Evolutionary conservation across 257 asterid genomes (phyloP), one percentile per base, ranked within the genome.

Genomic region (Salvia splendens): DNA sequence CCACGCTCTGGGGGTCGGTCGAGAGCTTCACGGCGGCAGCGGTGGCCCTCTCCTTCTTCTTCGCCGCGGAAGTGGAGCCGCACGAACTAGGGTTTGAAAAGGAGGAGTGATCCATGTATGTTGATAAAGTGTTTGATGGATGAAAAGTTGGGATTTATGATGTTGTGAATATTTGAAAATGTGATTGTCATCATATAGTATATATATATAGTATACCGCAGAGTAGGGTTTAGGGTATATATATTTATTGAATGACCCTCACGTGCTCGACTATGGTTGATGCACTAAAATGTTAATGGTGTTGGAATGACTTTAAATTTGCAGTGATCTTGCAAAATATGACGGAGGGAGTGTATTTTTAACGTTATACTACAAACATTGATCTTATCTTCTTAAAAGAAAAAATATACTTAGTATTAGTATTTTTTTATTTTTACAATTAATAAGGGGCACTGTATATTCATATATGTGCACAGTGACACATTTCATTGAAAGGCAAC

Each of bases 1-100:
- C 97, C 38, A 88, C 83, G 62, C 92, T 88, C 56, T 90, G 97
- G 6, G 95, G 96, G 73, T 87, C 95, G 3, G 96, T 84, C 6
- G 97, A 90, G 32, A 90, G 78, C 78, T 73, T 88, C 85, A 66
- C 28, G 14, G 72, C 61, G 47, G 9, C 28, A 12, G 72, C 61
- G 47, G 9, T 40, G 11, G 65, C 71, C 72, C 28, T 75, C 64
- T 65, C 75, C 46, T 46, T 71, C 43, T 28, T 64, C 66, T 40
- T 61, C 40, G 60, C 55, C 17, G 41, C 48, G 58, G 76, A 20
- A n/a, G 72, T 58, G 33, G 81, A 53, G 57, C 14, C 70, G 15
- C 70, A 40, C 0, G 81, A 59, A 17, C 42, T 74, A 17, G 72
- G 75, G 63, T 68, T 74, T 30, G 75, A 64, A 2, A 69, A 72